Evolutionary conservation across 371 early-diverging fungal genomes (phyloP), one percentile per base, ranked within the genome.

Genomic region (Basidiobolus meristosporus): DNA sequence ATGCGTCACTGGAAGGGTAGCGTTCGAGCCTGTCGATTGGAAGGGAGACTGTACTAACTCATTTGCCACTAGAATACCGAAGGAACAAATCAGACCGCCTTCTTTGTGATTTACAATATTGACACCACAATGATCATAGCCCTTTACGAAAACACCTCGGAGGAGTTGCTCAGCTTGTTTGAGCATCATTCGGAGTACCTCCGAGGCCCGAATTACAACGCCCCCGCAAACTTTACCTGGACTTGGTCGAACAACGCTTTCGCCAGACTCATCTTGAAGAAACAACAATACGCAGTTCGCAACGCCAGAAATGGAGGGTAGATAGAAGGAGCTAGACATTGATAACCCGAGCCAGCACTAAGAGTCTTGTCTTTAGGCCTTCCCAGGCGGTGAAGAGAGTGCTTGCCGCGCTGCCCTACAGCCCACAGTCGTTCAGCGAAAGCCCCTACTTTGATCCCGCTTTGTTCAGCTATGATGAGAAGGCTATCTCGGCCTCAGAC

Each of bases 231-330:
- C n/a, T 59, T 46, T 35, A 42, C 60, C 15, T 57, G 62, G 6
- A 60, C 56, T 3, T 56, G 59, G 34, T 50, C 53, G 30, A 73
- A 70, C 48, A 73, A 63, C 42, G 46, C 51, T 14, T 57, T 56
- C 43, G 63, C 71, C 7, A 55, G 63, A 23, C 70, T 72, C 15
- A 45, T 47, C 11, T 41, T 65, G 31, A 54, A 56, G 31, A 59
- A 56, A 42, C 59, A 64, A 5, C 59, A 70, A 23, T 51, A 65
- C 38, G 52, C 63, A 6, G 57, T 73, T 31, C 50, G 63, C 20
- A 63, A 73, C 43, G 68, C 77, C 14, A 55, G 60, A 28, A 72
- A 71, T 38, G 77, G 77, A 48, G 73, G 77, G 68, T 70, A 53
- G 44, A 50, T 40, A 6, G 26, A 15, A 29, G 2, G 3, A 7